Conservation (phyloP, 768 basidiomycete species). For the Cystofilobasidium bisporidii region DNA sequence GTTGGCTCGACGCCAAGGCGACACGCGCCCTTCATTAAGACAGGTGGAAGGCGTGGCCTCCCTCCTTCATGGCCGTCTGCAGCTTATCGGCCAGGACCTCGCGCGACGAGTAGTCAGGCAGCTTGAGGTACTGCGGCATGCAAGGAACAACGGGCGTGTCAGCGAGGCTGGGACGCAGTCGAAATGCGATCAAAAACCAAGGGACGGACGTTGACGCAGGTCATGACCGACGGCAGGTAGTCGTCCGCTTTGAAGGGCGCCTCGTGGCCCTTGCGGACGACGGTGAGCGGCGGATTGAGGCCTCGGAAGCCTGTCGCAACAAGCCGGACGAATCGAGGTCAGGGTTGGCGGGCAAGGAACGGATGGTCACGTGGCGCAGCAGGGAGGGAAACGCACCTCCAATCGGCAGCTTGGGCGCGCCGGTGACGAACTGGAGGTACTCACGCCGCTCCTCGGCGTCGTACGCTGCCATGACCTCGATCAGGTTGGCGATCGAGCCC, state of each 20-base stretch:
- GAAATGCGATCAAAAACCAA: no score
- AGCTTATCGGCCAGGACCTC: conserved; percentile 75
- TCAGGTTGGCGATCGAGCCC: conserved; percentile 72
- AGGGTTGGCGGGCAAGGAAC: no score
- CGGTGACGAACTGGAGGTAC: conserved; percentile 93
- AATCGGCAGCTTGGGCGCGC: conserved; percentile 90
- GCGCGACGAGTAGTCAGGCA: conserved; percentile 89
- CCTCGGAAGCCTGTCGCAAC: conserved; percentile 87
- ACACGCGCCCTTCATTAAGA: no score
- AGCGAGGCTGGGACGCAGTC: no score
- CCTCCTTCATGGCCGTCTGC: conserved; percentile 76
- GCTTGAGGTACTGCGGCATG: conserved; percentile 53
- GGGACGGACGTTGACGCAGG: conserved; percentile 53
- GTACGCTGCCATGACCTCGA: conserved; percentile 77
- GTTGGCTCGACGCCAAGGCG: no score
- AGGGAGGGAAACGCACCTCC: conserved; percentile 55
- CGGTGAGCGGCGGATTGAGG: conserved; percentile 83
- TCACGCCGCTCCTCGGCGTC: conserved; percentile 65
- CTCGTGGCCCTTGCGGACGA: conserved; percentile 94
- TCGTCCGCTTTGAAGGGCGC: conserved; percentile 81
- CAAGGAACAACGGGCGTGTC: no score
- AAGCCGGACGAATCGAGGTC: no score
- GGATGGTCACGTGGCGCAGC: background rate
- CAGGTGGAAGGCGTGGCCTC: conserved; percentile 93
- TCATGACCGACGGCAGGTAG: conserved; percentile 96